phyloP scores from a whole-genome alignment of 345 rosid genomes.

The Erucastrum elatum region DNA sequence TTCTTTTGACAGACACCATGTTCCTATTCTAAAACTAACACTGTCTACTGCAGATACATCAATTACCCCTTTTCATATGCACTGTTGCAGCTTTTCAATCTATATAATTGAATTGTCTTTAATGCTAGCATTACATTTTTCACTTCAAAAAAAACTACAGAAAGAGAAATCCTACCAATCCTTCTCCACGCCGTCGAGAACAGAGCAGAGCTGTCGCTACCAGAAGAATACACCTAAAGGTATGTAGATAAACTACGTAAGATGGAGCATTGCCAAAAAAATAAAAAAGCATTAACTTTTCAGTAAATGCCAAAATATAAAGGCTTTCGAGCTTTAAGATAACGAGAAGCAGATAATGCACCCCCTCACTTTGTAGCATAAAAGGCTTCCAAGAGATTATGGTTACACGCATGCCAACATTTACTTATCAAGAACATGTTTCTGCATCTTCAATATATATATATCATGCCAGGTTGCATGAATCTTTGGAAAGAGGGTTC shows the following conservation, averaged over 20 bases:
- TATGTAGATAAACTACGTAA: not conserved
- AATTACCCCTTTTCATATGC: not conserved
- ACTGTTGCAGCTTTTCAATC: conserved; percentile 19
- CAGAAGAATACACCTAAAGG: conserved; percentile 66
- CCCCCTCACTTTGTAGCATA: not conserved
- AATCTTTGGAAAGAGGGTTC: not conserved
- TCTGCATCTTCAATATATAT: not conserved
- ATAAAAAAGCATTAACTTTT: not conserved
- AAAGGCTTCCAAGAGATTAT: not conserved
- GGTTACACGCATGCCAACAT: not conserved
- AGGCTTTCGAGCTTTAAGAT: not conserved
- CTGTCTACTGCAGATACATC: conserved; percentile 6
- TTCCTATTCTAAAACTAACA: conserved; percentile 12
- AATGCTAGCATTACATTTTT: conserved; percentile 15
- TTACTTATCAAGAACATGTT: not conserved
- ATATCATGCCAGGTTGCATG: not conserved
- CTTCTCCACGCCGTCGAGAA: conserved; percentile 58
- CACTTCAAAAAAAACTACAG: conserved; percentile 5
- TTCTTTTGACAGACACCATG: conserved; percentile 4
- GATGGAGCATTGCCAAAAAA: conserved; percentile 6
- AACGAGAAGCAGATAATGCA: conserved; percentile 10
- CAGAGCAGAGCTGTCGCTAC: conserved; percentile 67
- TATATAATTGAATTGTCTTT: not conserved
- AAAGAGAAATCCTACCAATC: conserved; percentile 50
- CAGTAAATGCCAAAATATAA: not conserved